Evolutionary conservation across 116 monocot species (phyloP), one percentile per base, ranked within the genome.

Genomic region (Cymodocea nodosa): DNA sequence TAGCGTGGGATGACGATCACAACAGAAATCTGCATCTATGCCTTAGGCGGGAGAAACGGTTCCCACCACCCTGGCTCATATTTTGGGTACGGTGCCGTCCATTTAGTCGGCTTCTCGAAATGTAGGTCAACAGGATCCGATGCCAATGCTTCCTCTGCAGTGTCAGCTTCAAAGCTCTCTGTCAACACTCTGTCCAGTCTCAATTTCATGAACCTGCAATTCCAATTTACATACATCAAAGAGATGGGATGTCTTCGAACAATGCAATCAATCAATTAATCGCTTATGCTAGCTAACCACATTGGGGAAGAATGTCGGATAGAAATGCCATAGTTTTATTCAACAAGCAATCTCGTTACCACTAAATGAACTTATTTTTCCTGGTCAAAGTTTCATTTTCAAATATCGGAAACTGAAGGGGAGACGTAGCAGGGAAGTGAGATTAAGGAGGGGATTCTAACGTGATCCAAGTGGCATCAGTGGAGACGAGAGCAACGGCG

Each of bases 1-100:
- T 30, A 3, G 2, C 30, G 30, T 30, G 30, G 30, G 30, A 30
- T 30, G 30, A 30, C 30, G 30, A 30, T 30, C 30, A 3, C 30
- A 30, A 30, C 30, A 1, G 30, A 30, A 30, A 30, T 44, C 44
- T 12, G 7, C 44, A 44, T 56, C 35, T 30, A 68, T 49, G 24
- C 70, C 61, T 70, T 60, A 24, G 85, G 84, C 24, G 85, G 90
- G 22, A 85, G 68, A 67, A 97, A 97, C 30, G 82, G 49, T 24
- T 90, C 83, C 97, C 97, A 97, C 97, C 97, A 97, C 25, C 85
- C 86, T 56, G 58, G 84, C 67, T 97, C 91, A 62, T 97, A 97
- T 73, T 97, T 97, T 0, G 80, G 85, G 67, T 97, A 97, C 8
- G 97, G 97, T 16, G 97, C 97, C 11, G 76, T 75, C 97, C 97